phyloP scores from a whole-genome alignment of 1,139 yeast species.

The Candida gigantensis region DNA sequence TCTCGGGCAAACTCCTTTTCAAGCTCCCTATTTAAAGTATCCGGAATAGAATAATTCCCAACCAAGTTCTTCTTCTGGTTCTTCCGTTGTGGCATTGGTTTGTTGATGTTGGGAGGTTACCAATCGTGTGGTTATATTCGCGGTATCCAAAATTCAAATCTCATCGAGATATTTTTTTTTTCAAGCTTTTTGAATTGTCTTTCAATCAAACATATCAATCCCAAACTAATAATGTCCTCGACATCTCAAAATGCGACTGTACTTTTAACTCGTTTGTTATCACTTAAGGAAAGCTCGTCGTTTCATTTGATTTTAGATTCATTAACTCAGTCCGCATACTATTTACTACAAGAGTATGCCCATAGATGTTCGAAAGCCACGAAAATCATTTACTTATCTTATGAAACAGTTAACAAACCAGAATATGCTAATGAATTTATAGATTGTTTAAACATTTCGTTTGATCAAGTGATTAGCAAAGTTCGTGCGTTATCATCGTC shows the following conservation, averaged over 20 bases:
- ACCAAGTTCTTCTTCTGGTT: conserved; percentile 21
- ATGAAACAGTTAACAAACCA: conserved; percentile 60
- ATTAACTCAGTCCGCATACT: conserved; percentile 63
- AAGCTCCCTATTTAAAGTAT: conserved; percentile 26
- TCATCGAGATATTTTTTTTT: no score
- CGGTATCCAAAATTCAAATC: no score
- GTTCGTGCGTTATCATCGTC: conserved; percentile 8
- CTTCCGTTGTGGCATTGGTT: no score
- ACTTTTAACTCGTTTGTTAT: conserved; percentile 59
- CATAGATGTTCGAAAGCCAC: conserved; percentile 29
- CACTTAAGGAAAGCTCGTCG: conserved; percentile 72
- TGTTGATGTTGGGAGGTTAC: no score
- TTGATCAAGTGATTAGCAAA: conserved; percentile 5
- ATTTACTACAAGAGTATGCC: conserved; percentile 58
- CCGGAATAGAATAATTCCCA: conserved; percentile 37
- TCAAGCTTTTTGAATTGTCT: no score
- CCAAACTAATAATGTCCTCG: background rate
- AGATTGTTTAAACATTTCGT: conserved; percentile 34
- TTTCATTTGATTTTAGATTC: conserved; percentile 70
- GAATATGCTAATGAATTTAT: conserved; percentile 49
- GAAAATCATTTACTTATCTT: conserved; percentile 54
- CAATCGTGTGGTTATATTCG: no score
- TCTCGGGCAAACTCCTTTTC: conserved; percentile 25
- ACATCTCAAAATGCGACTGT: conserved; percentile 53
- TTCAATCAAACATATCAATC: no score